Conservation (phyloP, 2,329 filamentous ascomycete genomes). For the Bipolaris oryzae region DNA sequence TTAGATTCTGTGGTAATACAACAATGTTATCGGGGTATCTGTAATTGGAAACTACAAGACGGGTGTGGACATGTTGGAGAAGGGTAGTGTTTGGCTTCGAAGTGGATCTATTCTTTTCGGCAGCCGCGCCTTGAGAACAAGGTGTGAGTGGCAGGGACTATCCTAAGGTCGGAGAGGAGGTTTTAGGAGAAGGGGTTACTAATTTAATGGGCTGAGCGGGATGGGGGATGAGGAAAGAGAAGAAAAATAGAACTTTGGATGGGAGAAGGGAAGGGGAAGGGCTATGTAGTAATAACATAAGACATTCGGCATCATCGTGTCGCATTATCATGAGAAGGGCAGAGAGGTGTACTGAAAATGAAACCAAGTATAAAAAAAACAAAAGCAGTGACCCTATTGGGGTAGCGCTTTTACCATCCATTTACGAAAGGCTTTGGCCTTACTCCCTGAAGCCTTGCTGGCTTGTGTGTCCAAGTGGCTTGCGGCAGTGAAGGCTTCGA, state of each 20-base stretch:
- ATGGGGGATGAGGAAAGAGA: constrained; percentile 10
- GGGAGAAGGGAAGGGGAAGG: constrained; percentile 10
- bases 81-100: constrained; percentile 10
- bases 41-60: constrained; percentile 8
- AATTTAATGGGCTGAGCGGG: constrained; percentile 17
- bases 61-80: constrained; percentile 1
- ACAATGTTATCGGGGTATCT: background rate
- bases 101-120: constrained; percentile 16
- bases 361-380: constrained; percentile 5
- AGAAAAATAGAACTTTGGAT: constrained; percentile 5
- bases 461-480: constrained; percentile 34
- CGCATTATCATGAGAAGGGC: constrained; percentile 20
- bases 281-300: constrained; percentile 20
- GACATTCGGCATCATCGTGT: constrained; percentile 21
- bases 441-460: constrained; percentile 22
- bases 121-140: constrained; percentile 16
- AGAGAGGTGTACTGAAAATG: constrained; percentile 8
- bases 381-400: constrained; percentile 7
- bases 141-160: constrained; percentile 9
- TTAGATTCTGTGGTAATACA: background rate
- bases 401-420: constrained; percentile 26
- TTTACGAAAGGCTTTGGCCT: constrained; percentile 34
- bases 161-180: constrained; percentile 5
- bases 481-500: constrained; percentile 38
- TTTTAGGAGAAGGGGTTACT: constrained; percentile 7